phyloP scores from a whole-genome alignment of 2,329 filamentous ascomycete species.

The Neobulgaria alba region DNA sequence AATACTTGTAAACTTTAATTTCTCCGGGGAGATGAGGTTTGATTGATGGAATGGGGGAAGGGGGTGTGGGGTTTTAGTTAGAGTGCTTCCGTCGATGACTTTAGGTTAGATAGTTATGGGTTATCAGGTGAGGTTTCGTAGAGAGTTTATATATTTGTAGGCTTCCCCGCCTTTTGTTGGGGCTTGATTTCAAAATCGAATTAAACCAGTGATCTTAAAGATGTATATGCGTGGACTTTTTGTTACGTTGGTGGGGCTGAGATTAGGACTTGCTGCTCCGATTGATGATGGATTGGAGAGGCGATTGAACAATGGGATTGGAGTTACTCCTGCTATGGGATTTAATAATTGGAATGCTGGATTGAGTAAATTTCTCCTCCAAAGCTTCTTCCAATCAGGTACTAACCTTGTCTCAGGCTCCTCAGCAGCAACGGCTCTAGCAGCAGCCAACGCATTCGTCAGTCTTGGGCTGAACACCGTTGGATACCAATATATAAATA shows the following conservation, averaged over 20 bases:
- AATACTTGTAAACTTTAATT: no score
- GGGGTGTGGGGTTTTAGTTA: no score
- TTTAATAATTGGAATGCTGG: constrained; percentile 7
- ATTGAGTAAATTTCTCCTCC: constrained; percentile 2
- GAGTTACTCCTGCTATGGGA: constrained; percentile 5
- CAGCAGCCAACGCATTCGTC: constrained; percentile 34
- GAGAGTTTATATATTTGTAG: no score
- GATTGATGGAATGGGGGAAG: no score
- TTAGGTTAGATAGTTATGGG: no score
- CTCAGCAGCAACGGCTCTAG: constrained; percentile 3
- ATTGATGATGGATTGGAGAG: neutral
- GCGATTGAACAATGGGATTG: constrained; percentile 4
- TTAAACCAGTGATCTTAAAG: no score
- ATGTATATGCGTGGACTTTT: neutral
- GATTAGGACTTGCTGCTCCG: no score
- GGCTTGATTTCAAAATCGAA: no score
- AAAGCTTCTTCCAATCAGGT: neutral
- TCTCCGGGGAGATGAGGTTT: no score
- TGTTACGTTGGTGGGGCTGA: neutral
- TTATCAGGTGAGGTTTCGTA: no score
- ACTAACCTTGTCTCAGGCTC: neutral
- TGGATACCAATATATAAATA: constrained; percentile 49
- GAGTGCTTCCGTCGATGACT: no score
- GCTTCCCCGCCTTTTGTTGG: no score
- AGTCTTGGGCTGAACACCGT: constrained; percentile 39